Percentiles rank a stretch among this genome's conserved stretches.
These are phyloP conservation scores for Trichosporon asahii DNA, from an alignment of 1,284 basidiomycete species.

Conservation along the genomic window DNA sequence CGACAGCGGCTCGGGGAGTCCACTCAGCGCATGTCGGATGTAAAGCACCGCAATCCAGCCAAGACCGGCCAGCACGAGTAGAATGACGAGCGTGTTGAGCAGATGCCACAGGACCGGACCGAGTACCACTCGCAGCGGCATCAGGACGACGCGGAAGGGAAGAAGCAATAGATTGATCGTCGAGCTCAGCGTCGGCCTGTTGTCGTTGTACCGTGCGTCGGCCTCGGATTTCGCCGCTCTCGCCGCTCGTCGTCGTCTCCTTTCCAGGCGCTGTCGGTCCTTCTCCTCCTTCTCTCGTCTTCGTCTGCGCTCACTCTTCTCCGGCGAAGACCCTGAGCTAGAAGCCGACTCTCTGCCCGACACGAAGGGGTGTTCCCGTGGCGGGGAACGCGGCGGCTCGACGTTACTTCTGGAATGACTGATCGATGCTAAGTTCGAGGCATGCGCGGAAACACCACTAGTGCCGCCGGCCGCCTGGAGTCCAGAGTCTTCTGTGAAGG, in stretches of 20 bases:
- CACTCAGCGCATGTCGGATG: slow-evolving; percentile 16
- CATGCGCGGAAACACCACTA: neutral
- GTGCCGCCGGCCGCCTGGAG: neutral
- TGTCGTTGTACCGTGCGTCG: neutral
- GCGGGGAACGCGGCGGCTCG: neutral
- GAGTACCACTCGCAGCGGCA: slow-evolving; percentile 24
- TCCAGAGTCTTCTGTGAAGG: neutral
- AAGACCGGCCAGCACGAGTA: slow-evolving; percentile 11
- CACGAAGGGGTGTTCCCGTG: neutral
- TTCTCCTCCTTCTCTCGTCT: neutral
- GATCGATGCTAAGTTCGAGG: neutral
- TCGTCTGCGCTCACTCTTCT: neutral
- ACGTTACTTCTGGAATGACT: neutral
- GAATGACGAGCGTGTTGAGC: slow-evolving; percentile 28
- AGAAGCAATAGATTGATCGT: slow-evolving; percentile 26
- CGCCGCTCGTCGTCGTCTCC: neutral
- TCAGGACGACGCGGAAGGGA: slow-evolving; percentile 28
- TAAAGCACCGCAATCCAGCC: slow-evolving; percentile 18
- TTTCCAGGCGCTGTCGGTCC: neutral
- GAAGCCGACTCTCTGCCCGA: neutral
- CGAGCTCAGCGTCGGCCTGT: slow-evolving; percentile 8
- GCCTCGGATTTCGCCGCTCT: neutral
- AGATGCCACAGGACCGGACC: slow-evolving; percentile 29
- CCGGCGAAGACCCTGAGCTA: neutral
- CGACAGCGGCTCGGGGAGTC: neutral